Conservation (phyloP, 2,329 filamentous ascomycete species). For the Pezicula carpinea region DNA sequence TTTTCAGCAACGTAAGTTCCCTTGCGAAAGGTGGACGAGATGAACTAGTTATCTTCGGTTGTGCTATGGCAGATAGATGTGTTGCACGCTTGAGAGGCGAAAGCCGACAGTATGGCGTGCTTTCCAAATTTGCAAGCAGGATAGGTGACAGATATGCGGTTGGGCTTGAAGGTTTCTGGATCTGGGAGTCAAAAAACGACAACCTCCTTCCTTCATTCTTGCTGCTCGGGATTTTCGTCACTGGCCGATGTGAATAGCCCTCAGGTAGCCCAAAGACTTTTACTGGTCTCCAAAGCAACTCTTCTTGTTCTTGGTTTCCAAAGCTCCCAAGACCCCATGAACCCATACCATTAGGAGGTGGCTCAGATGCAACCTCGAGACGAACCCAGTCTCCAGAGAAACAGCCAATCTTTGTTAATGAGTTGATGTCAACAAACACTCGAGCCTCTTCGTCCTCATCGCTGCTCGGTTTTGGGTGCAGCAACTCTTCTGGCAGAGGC, state of each 20-base stretch:
- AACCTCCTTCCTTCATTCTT: slow-evolving; percentile 45
- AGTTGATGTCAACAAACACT: slow-evolving; percentile 84
- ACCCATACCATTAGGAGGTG: slow-evolving; percentile 61
- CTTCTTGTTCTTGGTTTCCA: slow-evolving; percentile 56
- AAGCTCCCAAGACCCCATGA: slow-evolving; percentile 65
- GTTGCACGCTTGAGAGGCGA: slow-evolving; percentile 57
- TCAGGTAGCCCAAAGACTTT: slow-evolving; percentile 88
- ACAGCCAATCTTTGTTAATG: slow-evolving; percentile 83
- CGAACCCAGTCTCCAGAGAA: slow-evolving; percentile 98
- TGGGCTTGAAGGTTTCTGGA: slow-evolving; percentile 54
- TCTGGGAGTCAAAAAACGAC: slow-evolving; percentile 66
- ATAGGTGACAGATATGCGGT: slow-evolving; percentile 78
- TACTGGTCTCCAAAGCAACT: slow-evolving; percentile 71
- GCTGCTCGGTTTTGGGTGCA: slow-evolving; percentile 74
- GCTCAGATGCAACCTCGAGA: slow-evolving; percentile 72
- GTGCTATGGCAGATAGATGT: slow-evolving; percentile 46
- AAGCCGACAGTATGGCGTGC: slow-evolving; percentile 73
- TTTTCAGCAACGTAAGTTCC: slow-evolving; percentile 83
- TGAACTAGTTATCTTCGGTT: slow-evolving; percentile 51
- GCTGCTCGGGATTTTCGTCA: slow-evolving; percentile 55
- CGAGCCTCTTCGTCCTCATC: slow-evolving; percentile 85
- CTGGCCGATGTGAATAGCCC: slow-evolving; percentile 56
- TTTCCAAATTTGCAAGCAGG: slow-evolving; percentile 78
- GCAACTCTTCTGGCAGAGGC: slow-evolving; percentile 67
- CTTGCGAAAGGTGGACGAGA: slow-evolving; percentile 55